Conservation (phyloP, 2,329 filamentous ascomycete species). For the Calonectria montana region DNA sequence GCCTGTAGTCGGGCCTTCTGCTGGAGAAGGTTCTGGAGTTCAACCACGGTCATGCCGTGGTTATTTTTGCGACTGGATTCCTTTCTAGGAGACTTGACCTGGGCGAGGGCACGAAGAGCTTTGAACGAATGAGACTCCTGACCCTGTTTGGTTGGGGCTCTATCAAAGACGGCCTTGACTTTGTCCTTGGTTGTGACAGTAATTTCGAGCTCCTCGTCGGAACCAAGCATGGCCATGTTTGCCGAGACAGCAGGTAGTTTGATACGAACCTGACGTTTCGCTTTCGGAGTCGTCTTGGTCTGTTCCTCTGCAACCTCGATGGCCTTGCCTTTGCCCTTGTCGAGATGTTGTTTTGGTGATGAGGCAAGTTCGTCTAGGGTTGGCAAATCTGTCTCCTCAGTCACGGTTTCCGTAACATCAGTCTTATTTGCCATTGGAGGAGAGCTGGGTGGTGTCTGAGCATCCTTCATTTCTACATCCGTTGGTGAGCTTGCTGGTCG, state of each 20-base stretch:
- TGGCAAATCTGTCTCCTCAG: constrained; percentile 37
- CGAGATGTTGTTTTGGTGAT: constrained; percentile 48
- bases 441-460: constrained; percentile 80
- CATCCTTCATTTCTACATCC: constrained; percentile 62
- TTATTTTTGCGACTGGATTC: constrained; percentile 58
- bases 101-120: constrained; percentile 78
- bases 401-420: constrained; percentile 20
- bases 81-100: constrained; percentile 73
- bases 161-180: constrained; percentile 76
- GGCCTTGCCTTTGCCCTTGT: constrained; percentile 73
- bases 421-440: constrained; percentile 56
- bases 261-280: constrained; percentile 63
- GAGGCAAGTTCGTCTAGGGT: constrained; percentile 50
- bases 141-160: constrained; percentile 70
- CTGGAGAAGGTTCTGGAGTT: constrained; percentile 76
- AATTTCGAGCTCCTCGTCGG: constrained; percentile 75
- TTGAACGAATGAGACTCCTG: constrained; percentile 73
- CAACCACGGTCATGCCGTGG: constrained; percentile 72
- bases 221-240: constrained; percentile 55
- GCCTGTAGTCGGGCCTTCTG: constrained; percentile 84
- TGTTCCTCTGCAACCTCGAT: constrained; percentile 29
- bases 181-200: constrained; percentile 60
- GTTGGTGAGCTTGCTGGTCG: constrained; percentile 63
- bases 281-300: constrained; percentile 41
- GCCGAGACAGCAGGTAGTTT: constrained; percentile 56